Conservation (phyloP, 2,329 filamentous ascomycete species). For the Nannizziopsis arthrosporioides region DNA sequence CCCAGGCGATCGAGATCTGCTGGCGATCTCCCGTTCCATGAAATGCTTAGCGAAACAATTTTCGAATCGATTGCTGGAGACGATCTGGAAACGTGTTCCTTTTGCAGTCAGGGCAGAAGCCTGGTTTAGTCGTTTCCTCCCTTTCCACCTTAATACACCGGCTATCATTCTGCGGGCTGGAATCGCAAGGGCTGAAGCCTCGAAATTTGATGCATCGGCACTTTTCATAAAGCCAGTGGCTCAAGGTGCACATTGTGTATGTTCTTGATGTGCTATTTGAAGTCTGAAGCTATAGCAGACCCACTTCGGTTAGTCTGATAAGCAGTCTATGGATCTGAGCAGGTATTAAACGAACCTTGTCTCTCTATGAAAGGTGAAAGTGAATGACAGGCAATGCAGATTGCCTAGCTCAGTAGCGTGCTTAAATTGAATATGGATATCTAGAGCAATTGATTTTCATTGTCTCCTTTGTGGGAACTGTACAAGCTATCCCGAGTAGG, state of each 20-base stretch:
- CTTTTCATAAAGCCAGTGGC: slow-evolving; percentile 7
- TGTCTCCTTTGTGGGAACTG: too few relatives aligned
- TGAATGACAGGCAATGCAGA: too few relatives aligned
- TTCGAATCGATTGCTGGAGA: neutral
- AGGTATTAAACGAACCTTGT: too few relatives aligned
- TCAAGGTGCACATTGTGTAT: slow-evolving; percentile 3
- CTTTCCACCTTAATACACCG: slow-evolving; percentile 1
- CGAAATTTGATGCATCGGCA: slow-evolving; percentile 4
- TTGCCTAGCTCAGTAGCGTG: too few relatives aligned
- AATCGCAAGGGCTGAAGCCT: slow-evolving; percentile 1
- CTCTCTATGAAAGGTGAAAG: too few relatives aligned
- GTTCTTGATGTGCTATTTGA: neutral
- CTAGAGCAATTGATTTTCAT: too few relatives aligned
- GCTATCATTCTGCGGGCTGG: neutral
- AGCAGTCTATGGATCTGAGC: too few relatives aligned
- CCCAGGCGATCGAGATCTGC: too few relatives aligned
- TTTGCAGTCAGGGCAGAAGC: slow-evolving; percentile 5
- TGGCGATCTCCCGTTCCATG: too few relatives aligned
- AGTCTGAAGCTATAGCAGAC: neutral
- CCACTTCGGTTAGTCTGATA: neutral
- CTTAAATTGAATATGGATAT: too few relatives aligned
- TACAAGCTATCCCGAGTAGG: too few relatives aligned
- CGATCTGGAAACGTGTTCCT: neutral
- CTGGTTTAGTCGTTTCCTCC: neutral
- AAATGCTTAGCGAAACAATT: neutral